Evolutionary conservation across 768 basidiomycete species (phyloP).

Genomic region (Boletus insuetus): DNA sequence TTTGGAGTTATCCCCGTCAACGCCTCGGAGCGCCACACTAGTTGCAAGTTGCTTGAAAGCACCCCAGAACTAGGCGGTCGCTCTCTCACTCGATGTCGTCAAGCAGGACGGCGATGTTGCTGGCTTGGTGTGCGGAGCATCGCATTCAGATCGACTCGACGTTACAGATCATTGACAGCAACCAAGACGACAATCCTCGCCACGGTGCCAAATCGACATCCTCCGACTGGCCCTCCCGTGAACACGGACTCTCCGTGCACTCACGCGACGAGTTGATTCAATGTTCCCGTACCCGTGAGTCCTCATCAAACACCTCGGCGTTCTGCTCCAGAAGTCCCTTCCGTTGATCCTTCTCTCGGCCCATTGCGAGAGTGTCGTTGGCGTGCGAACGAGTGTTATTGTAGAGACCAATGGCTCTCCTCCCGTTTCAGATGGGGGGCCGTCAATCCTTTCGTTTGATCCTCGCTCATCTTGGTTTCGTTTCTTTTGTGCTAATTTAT

Average conservation of each 20-base stretch:
- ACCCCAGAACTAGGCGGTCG: constrained; percentile 1
- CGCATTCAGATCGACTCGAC: constrained; percentile 45
- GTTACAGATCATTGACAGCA: constrained; percentile 33
- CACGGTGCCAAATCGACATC: background rate
- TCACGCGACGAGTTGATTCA: constrained; percentile 25
- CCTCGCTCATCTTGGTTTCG: background rate
- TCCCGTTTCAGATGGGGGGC: constrained; percentile 1
- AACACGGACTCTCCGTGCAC: constrained; percentile 21
- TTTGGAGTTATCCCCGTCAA: constrained; percentile 22
- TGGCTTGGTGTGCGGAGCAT: constrained; percentile 50
- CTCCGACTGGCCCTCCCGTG: constrained; percentile 9
- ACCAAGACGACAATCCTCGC: background rate
- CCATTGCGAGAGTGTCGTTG: background rate
- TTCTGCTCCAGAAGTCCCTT: constrained; percentile 3
- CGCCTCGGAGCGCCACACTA: constrained; percentile 18
- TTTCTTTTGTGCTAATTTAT: constrained; percentile 7
- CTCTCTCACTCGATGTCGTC: constrained; percentile 19
- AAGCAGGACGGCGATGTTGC: constrained; percentile 22
- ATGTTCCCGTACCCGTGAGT: constrained; percentile 28
- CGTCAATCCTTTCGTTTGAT: background rate
- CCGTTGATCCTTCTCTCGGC: background rate
- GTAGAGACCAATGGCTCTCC: background rate
- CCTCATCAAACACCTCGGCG: constrained; percentile 8
- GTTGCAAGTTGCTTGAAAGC: too few species aligned
- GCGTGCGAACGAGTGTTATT: background rate